Conservation (phyloP, 306 rosid species). For the Leucaena leucocephala region DNA sequence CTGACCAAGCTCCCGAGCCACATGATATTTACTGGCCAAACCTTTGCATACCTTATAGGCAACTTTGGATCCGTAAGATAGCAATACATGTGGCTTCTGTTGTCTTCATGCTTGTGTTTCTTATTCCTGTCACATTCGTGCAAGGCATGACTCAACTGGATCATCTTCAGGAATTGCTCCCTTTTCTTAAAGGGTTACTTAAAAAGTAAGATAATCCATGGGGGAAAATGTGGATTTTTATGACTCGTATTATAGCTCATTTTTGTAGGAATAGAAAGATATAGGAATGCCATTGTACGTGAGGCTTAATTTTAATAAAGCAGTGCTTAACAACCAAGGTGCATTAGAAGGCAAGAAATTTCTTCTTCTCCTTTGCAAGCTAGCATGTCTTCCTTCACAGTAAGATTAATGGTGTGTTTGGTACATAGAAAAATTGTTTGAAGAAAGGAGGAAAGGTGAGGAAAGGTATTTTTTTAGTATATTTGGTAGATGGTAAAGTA, state of each 20-base stretch:
- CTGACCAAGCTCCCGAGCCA: slow-evolving; percentile 89
- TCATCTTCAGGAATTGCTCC: slow-evolving; percentile 63
- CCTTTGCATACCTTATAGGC: slow-evolving; percentile 83
- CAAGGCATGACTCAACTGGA: slow-evolving; percentile 92
- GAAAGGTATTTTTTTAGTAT: too few species aligned
- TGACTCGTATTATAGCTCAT: background rate
- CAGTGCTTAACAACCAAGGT: slow-evolving; percentile 18
- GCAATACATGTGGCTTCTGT: slow-evolving; percentile 61
- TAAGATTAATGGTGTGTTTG: background rate
- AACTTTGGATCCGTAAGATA: slow-evolving; percentile 91
- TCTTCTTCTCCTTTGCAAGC: background rate
- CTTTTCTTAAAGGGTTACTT: slow-evolving; percentile 68
- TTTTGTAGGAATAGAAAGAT: slow-evolving; percentile 29
- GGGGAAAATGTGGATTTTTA: slow-evolving; percentile 30
- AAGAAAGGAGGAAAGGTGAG: too few species aligned
- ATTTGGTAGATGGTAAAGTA: too few species aligned
- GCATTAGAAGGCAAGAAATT: background rate
- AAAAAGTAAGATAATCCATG: slow-evolving; percentile 55
- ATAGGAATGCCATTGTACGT: slow-evolving; percentile 5
- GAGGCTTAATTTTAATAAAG: slow-evolving; percentile 19
- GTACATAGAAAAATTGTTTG: too few species aligned
- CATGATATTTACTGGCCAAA: slow-evolving; percentile 89
- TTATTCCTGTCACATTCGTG: slow-evolving; percentile 77
- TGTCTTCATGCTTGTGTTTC: slow-evolving; percentile 76
- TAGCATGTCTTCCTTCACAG: background rate